A percentile compares a stretch with the other conserved stretches of the same genome.
These are phyloP conservation scores for Talaromyces albobiverticillius DNA, from an alignment of 2,329 filamentous ascomycete genomes.

Conservation along the genomic window DNA sequence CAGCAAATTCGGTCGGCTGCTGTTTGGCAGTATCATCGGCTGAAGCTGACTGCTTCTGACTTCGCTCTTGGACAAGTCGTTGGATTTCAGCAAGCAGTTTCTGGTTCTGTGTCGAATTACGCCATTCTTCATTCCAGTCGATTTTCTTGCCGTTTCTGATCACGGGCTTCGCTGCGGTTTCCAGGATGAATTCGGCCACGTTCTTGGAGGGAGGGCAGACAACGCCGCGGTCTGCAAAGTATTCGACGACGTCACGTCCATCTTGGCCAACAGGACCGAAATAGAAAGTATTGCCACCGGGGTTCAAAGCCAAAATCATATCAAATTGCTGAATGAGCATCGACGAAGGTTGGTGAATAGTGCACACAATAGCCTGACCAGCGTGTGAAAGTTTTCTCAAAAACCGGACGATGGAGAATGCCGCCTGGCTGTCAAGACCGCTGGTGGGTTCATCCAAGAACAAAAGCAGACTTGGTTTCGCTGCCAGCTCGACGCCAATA, in stretches of 20 bases:
- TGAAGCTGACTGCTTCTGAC: conserved; percentile 39
- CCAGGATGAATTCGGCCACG: conserved; percentile 64
- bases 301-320: conserved; percentile 68
- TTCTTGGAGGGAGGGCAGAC: conserved; percentile 65
- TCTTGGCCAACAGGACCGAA: conserved; percentile 70
- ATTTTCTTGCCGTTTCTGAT: conserved; percentile 56
- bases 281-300: conserved; percentile 69
- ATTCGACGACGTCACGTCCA: conserved; percentile 62
- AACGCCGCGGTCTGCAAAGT: conserved; percentile 65
- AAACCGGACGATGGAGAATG: conserved; percentile 66
- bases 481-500: conserved; percentile 70
- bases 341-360: conserved; percentile 69
- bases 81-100: conserved; percentile 64
- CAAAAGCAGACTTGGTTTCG: conserved; percentile 64
- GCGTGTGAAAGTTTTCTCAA: conserved; percentile 64
- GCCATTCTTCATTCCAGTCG: conserved; percentile 76
- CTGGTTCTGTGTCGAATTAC: conserved; percentile 60
- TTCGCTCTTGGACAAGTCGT: conserved; percentile 58
- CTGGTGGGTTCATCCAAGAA: conserved; percentile 72
- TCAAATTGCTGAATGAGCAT: conserved; percentile 71
- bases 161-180: conserved; percentile 59
- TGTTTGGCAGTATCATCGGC: conserved; percentile 35
- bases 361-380: conserved; percentile 70
- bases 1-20: conserved; percentile 59
- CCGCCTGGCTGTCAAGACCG: conserved; percentile 67